phyloP scores from a whole-genome alignment of 495 filamentous ascomycete genomes.

The Podospora tetraspora region DNA sequence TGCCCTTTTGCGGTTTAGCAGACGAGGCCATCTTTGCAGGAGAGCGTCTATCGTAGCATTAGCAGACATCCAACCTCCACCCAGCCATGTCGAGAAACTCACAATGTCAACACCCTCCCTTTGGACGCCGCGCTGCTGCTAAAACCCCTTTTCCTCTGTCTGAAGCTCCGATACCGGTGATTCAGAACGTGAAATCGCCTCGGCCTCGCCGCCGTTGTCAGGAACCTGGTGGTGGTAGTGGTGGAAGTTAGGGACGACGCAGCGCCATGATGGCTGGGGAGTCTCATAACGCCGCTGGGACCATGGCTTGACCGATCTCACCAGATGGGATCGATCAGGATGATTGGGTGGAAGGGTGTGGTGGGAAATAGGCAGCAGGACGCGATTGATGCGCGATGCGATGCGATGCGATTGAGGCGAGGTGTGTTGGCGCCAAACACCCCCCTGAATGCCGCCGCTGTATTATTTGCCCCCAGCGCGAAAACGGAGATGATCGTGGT shows the following conservation, averaged over 20 bases:
- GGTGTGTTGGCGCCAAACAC: not conserved
- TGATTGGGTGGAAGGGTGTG: not conserved
- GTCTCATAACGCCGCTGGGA: not conserved
- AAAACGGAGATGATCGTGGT: not conserved
- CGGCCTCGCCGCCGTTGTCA: not conserved
- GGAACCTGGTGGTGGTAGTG: not conserved
- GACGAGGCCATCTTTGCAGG: not conserved
- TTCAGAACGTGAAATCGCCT: not conserved
- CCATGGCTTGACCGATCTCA: not conserved
- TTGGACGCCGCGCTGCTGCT: not conserved
- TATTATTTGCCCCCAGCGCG: not conserved
- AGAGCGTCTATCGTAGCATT: not conserved
- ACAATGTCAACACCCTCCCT: not conserved
- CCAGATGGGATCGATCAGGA: not conserved
- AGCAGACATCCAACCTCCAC: too few species aligned
- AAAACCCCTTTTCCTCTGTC: not conserved
- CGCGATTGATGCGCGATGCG: not conserved
- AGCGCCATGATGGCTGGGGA: not conserved
- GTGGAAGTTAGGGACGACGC: not conserved
- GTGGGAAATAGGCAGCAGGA: not conserved
- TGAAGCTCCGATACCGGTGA: not conserved
- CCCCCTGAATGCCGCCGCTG: not conserved
- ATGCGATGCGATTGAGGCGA: not conserved
- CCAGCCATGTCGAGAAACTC: too few species aligned
- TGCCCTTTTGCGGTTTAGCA: conserved; percentile 15